phyloP scores from a whole-genome alignment of 768 basidiomycete genomes.

The Hygrocybe coccinea region DNA sequence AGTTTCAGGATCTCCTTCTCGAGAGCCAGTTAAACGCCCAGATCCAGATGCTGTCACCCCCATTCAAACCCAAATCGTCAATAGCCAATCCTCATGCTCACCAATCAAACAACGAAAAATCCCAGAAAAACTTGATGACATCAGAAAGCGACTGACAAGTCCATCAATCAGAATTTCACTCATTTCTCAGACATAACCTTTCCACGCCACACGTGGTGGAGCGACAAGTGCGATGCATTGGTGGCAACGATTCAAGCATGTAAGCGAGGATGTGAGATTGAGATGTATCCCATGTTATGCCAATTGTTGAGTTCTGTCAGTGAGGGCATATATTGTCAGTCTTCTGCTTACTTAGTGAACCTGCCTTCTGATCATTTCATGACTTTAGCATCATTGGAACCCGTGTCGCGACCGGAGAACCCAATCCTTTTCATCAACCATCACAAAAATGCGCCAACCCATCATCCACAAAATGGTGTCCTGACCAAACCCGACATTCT shows the following conservation, averaged over 20 bases:
- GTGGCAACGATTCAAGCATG: background rate
- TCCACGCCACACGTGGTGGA: background rate
- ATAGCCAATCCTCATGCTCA: conserved; percentile 1
- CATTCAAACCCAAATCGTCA: background rate
- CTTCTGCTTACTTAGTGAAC: background rate
- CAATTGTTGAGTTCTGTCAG: conserved; percentile 1
- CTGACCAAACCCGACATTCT: no score
- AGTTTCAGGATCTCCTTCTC: background rate
- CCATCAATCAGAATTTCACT: background rate
- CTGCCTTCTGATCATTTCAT: background rate
- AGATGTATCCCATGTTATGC: conserved; percentile 1
- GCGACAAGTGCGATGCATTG: background rate
- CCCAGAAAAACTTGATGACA: background rate
- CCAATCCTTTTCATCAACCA: conserved; percentile 2
- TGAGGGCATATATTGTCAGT: background rate
- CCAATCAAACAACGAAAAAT: background rate
- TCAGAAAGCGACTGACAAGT: background rate
- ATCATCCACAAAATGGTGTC: background rate
- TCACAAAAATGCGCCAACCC: background rate
- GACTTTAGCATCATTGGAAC: background rate
- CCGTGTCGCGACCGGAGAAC: background rate
- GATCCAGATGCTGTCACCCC: background rate
- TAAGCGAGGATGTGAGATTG: background rate
- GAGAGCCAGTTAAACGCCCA: background rate
- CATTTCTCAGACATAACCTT: background rate